Evolutionary conservation across 129 eudicot genomes (phyloP).

Genomic region (Rutidosis leptorrhynchoides): DNA sequence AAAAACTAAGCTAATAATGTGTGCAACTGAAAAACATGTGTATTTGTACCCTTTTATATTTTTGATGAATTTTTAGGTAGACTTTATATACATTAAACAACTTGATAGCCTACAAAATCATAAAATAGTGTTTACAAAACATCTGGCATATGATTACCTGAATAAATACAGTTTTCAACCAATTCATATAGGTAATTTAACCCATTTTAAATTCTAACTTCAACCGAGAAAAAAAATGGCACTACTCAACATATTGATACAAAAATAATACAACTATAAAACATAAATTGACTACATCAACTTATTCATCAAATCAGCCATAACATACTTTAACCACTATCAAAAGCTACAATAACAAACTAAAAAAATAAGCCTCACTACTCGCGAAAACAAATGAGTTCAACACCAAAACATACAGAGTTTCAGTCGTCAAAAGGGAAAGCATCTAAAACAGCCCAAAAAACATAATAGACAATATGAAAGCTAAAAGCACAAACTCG

Average conservation of each 20-base stretch:
- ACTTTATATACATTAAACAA: too few relatives aligned
- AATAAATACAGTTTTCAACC: too few relatives aligned
- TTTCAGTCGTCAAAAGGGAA: not conserved
- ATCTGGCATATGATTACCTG: too few relatives aligned
- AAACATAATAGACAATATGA: constrained; percentile 20
- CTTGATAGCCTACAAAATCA: too few relatives aligned
- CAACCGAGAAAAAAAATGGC: not conserved
- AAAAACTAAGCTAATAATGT: too few relatives aligned
- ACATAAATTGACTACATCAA: constrained; percentile 11
- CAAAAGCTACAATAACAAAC: constrained; percentile 23
- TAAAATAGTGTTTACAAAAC: too few relatives aligned
- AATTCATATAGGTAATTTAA: too few relatives aligned
- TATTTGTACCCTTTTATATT: too few relatives aligned
- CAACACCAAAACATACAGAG: constrained; percentile 9
- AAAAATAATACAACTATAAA: not conserved
- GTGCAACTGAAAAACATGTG: too few relatives aligned
- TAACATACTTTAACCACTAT: constrained; percentile 24
- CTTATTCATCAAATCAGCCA: constrained; percentile 22
- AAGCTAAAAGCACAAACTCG: constrained; percentile 29
- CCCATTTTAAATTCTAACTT: not conserved
- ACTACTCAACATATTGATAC: not conserved
- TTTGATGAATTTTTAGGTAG: too few relatives aligned
- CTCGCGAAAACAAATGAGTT: constrained; percentile 18
- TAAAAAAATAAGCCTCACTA: constrained; percentile 22
- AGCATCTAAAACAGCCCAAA: not conserved